Evolutionary conservation across 139 green algal genomes (phyloP), one percentile per base, ranked within the genome.

Genomic region (Microglena sp.): DNA sequence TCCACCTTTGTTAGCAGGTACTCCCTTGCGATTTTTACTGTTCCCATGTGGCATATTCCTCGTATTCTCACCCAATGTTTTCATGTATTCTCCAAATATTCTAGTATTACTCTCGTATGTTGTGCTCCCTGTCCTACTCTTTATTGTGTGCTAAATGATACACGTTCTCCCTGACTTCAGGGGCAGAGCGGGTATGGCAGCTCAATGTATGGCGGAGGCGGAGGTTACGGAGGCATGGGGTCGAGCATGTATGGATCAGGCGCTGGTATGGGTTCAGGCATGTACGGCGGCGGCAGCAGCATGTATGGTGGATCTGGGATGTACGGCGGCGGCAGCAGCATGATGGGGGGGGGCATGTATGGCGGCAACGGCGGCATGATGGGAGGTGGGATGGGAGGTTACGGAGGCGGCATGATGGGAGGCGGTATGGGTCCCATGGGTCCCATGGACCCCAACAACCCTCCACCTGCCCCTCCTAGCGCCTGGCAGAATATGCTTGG

Each of bases 401-500:
- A 77, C 68, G 68, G 40, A 32, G 69, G 61, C 31, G 70, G 72
- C 18, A 68, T 68, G 33, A 45, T 53, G 8, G 66, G 63, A 11
- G 66, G 66, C 15, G 5, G 31, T 0, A 67, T 60, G 54, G 63
- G 66, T 5, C 56, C 69, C 8, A 69, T 67, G 40, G 72, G 62
- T 29, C 21, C 26, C 6, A 60, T 71, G 27, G 79, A 76, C 40
- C 76, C 79, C 8, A 80, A 79, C 55, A 22, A 33, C 6, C 75
- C 70, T 3, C 76, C 76, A 1, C 68, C 75, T 27, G 62, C 68
- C 0, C 79, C 79, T 5, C 79, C 79, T 0, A 73, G 40, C 6
- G 79, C 76, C 0, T 97, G 89, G 92, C 86, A 95, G 65, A 67
- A 68, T 22, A 82, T 92, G 65, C 75, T 93, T 43, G 66, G 59